These are phyloP conservation scores for Ichthyophthirius multifiliis DNA, from an alignment of 169 alveolate genomes.

Conservation along the genomic window DNA sequence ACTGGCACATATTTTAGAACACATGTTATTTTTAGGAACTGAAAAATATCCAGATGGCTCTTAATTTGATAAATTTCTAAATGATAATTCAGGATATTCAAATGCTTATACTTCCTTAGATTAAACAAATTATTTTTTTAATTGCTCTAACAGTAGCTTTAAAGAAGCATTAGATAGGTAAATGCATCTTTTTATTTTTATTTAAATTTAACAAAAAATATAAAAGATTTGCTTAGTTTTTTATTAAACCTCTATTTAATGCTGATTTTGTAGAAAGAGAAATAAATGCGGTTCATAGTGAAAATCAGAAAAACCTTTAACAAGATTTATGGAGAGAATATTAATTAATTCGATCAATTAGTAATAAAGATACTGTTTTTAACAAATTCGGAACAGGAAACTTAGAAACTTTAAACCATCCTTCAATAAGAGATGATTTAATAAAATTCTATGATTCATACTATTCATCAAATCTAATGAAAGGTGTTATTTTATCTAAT, in stretches of 20 bases:
- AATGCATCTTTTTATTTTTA: conserved; percentile 82
- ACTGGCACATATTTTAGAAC: conserved; percentile 94
- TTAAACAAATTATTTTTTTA: conserved; percentile 85
- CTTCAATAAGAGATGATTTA: conserved; percentile 67
- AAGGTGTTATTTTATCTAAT: conserved; percentile 55
- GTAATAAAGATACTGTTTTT: conserved; percentile 29
- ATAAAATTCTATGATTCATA: conserved; percentile 66
- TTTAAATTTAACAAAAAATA: conserved; percentile 63
- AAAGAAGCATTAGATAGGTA: conserved; percentile 89
- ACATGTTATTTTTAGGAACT: conserved; percentile 93
- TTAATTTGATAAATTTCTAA: conserved; percentile 79
- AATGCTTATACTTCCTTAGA: conserved; percentile 91
- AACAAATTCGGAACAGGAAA: conserved; percentile 74
- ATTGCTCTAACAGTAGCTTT: conserved; percentile 81
- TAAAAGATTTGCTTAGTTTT: conserved; percentile 6
- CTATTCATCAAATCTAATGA: conserved; percentile 80
- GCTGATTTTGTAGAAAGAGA: conserved; percentile 72
- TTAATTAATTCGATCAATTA: conserved; percentile 17
- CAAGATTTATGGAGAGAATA: conserved; percentile 71
- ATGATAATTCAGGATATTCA: conserved; percentile 85
- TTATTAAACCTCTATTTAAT: neutral
- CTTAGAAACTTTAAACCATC: conserved; percentile 67
- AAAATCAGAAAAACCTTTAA: conserved; percentile 84
- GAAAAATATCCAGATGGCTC: conserved; percentile 88
- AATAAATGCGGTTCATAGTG: conserved; percentile 89